phyloP scores from a whole-genome alignment of 441 rosid genomes.

The Erodium moschatum region DNA sequence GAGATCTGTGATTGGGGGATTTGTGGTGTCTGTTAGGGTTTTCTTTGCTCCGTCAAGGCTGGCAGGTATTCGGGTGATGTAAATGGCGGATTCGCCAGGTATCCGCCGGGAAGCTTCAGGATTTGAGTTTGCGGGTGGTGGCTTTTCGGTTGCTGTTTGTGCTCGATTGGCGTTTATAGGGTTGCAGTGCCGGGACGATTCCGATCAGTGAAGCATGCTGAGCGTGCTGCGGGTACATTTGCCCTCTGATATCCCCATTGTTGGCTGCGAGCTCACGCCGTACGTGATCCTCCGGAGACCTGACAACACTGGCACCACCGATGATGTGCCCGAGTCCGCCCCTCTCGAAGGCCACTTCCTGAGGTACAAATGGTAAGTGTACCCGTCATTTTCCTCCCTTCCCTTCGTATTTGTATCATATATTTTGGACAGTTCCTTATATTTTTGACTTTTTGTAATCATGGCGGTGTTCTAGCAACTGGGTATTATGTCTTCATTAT shows the following conservation, averaged over 20 bases:
- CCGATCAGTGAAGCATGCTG: constrained; percentile 71
- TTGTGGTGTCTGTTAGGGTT: background rate
- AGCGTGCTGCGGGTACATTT: constrained; percentile 94
- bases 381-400: background rate
- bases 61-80: constrained; percentile 26
- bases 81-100: constrained; percentile 37
- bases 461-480: background rate
- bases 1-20: constrained; percentile 21
- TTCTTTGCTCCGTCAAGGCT: no score
- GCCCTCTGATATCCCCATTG: constrained; percentile 96
- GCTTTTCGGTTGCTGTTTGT: background rate
- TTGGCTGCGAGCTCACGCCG: constrained; percentile 95
- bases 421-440: background rate
- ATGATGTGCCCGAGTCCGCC: constrained; percentile 81
- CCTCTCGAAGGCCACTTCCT: constrained; percentile 81
- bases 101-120: constrained; percentile 14
- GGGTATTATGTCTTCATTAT: background rate
- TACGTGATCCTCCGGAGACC: constrained; percentile 80
- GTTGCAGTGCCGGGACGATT: constrained; percentile 20
- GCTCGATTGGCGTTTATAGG: no score
- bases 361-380: constrained; percentile 80
- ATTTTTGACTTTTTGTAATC: background rate
- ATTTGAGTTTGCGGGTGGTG: background rate
- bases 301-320: constrained; percentile 50
- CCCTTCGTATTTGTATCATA: no score